These are phyloP conservation scores for Aquanectria penicillioides DNA, from an alignment of 2,329 filamentous ascomycete species.

Conservation along the genomic window DNA sequence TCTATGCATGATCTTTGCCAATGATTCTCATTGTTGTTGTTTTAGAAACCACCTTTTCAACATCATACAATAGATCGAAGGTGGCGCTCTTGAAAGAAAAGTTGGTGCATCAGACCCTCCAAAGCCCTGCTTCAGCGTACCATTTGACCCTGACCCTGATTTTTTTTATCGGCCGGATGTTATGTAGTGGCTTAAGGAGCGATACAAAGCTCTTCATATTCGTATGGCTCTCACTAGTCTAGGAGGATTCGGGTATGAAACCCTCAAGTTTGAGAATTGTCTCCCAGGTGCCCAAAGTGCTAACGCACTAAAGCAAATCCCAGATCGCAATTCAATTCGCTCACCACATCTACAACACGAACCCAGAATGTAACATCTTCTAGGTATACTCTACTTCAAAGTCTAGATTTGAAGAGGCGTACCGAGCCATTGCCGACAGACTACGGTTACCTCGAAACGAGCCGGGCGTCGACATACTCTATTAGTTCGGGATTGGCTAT, in stretches of 20 bases:
- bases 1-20: no score
- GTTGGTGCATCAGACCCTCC: neutral
- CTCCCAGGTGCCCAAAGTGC: neutral
- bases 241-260: constrained; percentile 44
- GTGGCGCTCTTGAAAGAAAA: neutral
- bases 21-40: neutral
- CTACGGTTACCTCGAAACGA: constrained; percentile 41
- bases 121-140: constrained; percentile 24
- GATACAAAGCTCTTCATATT: constrained; percentile 24
- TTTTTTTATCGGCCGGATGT: constrained; percentile 45
- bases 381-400: constrained; percentile 50
- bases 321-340: constrained; percentile 49
- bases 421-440: constrained; percentile 45
- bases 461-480: constrained; percentile 45
- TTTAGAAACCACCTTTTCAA: constrained; percentile 10
- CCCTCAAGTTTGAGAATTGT: neutral
- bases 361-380: constrained; percentile 46
- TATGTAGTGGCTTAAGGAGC: constrained; percentile 33
- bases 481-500: constrained; percentile 44
- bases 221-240: constrained; percentile 47
- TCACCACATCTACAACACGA: constrained; percentile 39
- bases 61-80: constrained; percentile 2
- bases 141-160: constrained; percentile 44
- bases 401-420: constrained; percentile 47
- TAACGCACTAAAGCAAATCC: constrained; percentile 31